These are phyloP conservation scores for Macadamia integrifolia DNA, from an alignment of 164 flowering plant genomes.

Conservation along the genomic window DNA sequence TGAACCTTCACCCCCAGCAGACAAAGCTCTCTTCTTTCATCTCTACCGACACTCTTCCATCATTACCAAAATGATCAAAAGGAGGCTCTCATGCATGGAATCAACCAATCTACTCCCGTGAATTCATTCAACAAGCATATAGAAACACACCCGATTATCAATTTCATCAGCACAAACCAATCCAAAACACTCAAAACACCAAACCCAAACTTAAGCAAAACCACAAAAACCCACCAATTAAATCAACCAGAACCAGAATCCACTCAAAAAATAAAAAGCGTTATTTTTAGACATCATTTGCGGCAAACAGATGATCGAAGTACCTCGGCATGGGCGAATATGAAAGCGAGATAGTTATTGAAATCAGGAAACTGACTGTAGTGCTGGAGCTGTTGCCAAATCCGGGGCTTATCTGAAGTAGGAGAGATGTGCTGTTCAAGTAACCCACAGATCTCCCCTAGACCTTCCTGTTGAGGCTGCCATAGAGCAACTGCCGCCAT, in stretches of 20 bases:
- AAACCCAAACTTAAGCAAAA: not conserved
- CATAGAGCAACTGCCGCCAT: slow-evolving; percentile 34
- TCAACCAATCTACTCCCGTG: no score
- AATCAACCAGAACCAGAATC: not conserved
- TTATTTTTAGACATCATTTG: not conserved
- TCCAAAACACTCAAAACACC: not conserved
- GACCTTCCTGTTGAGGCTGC: slow-evolving; percentile 87
- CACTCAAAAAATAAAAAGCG: no score
- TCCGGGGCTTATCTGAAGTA: slow-evolving; percentile 70
- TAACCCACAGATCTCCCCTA: slow-evolving; percentile 78
- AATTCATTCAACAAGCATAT: not conserved
- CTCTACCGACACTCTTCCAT: no score
- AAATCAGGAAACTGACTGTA: slow-evolving; percentile 90
- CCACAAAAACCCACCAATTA: not conserved
- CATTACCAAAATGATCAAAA: no score
- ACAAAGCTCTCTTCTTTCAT: no score
- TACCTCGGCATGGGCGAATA: slow-evolving; percentile 85
- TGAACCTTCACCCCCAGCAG: no score
- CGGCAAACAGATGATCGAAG: not conserved
- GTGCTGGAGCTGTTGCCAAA: slow-evolving; percentile 89
- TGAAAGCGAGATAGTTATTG: slow-evolving; percentile 93
- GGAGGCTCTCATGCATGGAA: no score
- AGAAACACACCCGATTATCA: not conserved
- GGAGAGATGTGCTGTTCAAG: slow-evolving; percentile 88
- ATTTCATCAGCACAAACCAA: not conserved